Evolutionary conservation across 1,284 basidiomycete species (phyloP), one percentile per base, ranked within the genome.

Genomic region (Moesziomyces parantarcticus): DNA sequence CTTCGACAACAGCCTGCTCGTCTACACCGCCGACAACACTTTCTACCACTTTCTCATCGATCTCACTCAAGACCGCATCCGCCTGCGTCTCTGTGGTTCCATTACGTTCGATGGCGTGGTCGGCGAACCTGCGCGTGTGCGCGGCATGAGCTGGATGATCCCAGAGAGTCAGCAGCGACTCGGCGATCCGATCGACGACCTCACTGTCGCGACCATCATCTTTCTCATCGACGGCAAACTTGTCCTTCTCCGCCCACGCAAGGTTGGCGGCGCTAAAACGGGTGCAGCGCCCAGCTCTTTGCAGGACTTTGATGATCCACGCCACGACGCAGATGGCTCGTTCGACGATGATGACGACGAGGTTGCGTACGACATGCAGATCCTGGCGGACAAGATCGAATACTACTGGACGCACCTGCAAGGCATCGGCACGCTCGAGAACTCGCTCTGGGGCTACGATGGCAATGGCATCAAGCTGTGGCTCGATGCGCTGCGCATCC

Each of bases 341-440:
- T 57, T 42, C 42, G 53, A 69, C 14, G 62, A 92, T 0, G 92
- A 89, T 9, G 88, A 90, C 59, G 91, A 93, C 78, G 94, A 97
- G 85, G 92, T 97, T 66, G 92, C 92, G 71, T 99, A 99, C 84
- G 96, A 99, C 84, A 91, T 98, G 88, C 96, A 98, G 80, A 92
- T 99, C 44, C 90, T 99, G 26, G 93, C 95, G 0, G 93, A 97
- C 77, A 89, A 91, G 26, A 93, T 99, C 67, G 96, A 99, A 81
- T 94, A 95, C 81, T 99, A 95, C 85, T 99, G 96, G 96, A 97
- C 96, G 44, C 95, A 98, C 85, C 86, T 97, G 52, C 90, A 92
- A 46, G 95, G 94, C 0, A 93, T 97, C 36, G 92, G 91, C 3
- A 90, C 93, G 2, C 86, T 99, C 29, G 95, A 98, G 81, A 97